Base-by-base conservation (phyloP, 176 grass and related monocot genomes). In the Oryza glumipatula region DNA sequence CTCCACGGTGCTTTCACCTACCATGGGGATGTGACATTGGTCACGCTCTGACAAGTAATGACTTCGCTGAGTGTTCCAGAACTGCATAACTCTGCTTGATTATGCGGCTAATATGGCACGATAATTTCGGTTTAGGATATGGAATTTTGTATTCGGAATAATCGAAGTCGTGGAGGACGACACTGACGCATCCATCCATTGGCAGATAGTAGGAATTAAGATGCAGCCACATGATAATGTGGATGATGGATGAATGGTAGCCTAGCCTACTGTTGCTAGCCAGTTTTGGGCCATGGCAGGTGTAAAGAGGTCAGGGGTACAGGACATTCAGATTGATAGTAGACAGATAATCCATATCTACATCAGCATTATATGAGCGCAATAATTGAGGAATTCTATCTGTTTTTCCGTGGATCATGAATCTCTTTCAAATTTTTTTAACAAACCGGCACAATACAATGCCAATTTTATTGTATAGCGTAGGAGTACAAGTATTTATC, bases 1-100 rank as follows among this genome's bases (percentile, higher is more conserved):
- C 74, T 78, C 79, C 65, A 46, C 15, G 66, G 51, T 23, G 79
- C 36, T 23, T 82, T 81, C 72, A 70, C 65, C 65, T 0, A 60
- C 65, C 24, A 35, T 38, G 13, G 24, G 26, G 51, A 36, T 11
- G 85, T 56, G 78, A 81, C 71, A 11, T 86, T 5, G 19, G 46
- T 45, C 46, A 58, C 54, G 21, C 17, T 3, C 23, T 4, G 69
- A 28, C 10, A 22, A 21, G 68, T 24, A 30, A 19, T 28, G 56
- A 49, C 46, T 45, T 21, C 73, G n/a, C 58, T 9, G 10, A 51
- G 26, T 51, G 44, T 45, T 67, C 38, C 58, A 78, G 24, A 36
- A 19, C 13, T 65, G 24, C 49, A 74, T 26, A 75, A 56, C 28
- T 51, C 5, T 32, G 21, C 21, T 24, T 8, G 5, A 15, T 52